Evolutionary conservation across 495 filamentous ascomycete genomes (phyloP), one percentile per base, ranked within the genome.

Genomic region (Rostrohypoxylon terebratum): DNA sequence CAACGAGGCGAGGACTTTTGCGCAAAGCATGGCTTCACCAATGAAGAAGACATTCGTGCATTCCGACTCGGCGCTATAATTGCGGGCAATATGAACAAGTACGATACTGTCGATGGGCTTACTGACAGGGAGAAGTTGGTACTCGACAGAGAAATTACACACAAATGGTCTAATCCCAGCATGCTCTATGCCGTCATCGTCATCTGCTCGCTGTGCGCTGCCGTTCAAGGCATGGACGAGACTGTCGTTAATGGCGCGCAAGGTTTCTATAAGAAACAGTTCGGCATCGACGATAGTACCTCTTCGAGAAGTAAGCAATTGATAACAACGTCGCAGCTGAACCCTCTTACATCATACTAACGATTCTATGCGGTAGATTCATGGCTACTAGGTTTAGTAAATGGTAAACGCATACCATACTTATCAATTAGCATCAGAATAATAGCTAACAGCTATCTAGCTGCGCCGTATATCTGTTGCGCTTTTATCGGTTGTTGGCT

Each of bases 401-500:
- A 91, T 71, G 82, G 83, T 77, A 74, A 72, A 47, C 14, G 6
- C 4, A 45, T 23, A 8, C 28, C 28, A 4, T 28, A n/a, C 23
- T 38, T 33, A n/a, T 18, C 84, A 84, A 13, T n/a, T 11, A 47
- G 10, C 25, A 44, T 33, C 1, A 20, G 34, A 33, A 69, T 9
- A 54, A 11, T 21, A 33, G 20, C 64, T 76, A 33, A 74, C 25
- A 18, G 44, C 40, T 11, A 23, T 58, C 45, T 53, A 77, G 76
- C 76, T 36, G 80, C 80, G 1, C 94, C 93, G 0, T 95, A 96
- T 72, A 85, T 95, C 9, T 90, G 89, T 79, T 95, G 89, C 70
- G 92, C 93, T 18, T 77, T 94, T 44, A 77, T 92, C 48, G 91
- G 92, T 16, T 96, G 91, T 82, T 97, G 93, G 93, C 83, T 94